Base-by-base conservation (phyloP, 805 yeast species). In the Middelhovenomyces tepae region DNA sequence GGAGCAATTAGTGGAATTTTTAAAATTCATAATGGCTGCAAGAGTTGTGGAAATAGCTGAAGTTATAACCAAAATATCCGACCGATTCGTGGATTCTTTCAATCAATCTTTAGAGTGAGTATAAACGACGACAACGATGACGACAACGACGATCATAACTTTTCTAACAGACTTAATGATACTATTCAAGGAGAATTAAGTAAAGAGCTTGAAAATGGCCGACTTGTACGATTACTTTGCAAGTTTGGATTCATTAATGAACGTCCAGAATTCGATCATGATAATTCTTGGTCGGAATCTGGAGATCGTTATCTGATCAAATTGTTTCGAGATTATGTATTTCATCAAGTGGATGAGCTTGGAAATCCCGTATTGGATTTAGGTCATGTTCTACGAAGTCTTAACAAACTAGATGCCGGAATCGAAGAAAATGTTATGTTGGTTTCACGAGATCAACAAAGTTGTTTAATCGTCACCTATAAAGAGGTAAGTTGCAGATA, bases 371-470 rank as follows among this genome's bases (percentile, higher is more conserved):
- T 76, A 2, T 60, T 85, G 37, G 95, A 91, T 56, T 63, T 91
- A 46, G 77, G 86, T 1, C 85, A 85, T 53, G 87, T 86, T 4
- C 60, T 91, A 39, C 64, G 73, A 31, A 73, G 80, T 47, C 62
- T 91, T 48, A 89, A 89, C 59, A 91, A 89, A 57, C 63, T 91
- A 43, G 98, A 91, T 52, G 93, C 89, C 4, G 97, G 96, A 1
- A 69, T 79, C 21, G 86, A 83, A 32, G 98, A 91, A 57, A 75
- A 73, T 44, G 58, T 91, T 10, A 61, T 87, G 53, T 66, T 91
- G 33, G 84, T 85, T 1, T 78, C 91, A 21, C 71, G 79, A 7
- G 95, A 87, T 54, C 94, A 85, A 51, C 78, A 76, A 62, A 78
- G 74, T 28, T 86, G 96, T 54, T 62, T 91, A 40, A 77, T 91